phyloP scores from a whole-genome alignment of 2,329 filamentous ascomycete species.

The Pseudopyrenochaeta lycopersici region DNA sequence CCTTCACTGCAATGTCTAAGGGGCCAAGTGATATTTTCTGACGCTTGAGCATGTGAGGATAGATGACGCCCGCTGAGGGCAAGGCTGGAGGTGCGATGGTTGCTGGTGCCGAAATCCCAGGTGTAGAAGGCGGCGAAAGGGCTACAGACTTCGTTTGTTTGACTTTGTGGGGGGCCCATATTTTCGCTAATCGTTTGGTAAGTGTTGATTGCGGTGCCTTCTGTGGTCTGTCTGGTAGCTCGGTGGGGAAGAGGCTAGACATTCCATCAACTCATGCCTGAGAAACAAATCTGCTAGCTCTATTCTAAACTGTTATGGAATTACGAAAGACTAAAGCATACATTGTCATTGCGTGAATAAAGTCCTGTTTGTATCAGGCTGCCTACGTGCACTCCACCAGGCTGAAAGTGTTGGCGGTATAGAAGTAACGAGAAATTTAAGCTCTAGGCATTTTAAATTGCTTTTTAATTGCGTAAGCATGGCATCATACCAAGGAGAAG shows the following conservation, averaged over 20 bases:
- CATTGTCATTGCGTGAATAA: neutral
- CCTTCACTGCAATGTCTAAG: neutral
- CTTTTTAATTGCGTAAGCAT: no score
- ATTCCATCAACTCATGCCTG: neutral
- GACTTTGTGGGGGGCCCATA: neutral
- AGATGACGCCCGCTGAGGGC: neutral
- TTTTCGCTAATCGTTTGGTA: conserved; percentile 2
- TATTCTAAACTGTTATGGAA: neutral
- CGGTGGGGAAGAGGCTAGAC: conserved; percentile 5
- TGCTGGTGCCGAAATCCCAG: neutral
- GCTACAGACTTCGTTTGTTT: neutral
- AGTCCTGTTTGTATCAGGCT: neutral
- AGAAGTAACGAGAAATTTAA: neutral
- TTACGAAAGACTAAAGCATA: no score
- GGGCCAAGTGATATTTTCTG: conserved; percentile 1
- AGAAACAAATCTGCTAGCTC: neutral
- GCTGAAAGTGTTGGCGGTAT: neutral
- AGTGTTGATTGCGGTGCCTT: conserved; percentile 5
- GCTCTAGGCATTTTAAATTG: neutral
- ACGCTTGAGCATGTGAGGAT: conserved; percentile 5
- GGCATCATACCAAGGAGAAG: no score
- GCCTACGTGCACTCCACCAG: neutral
- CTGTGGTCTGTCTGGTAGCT: conserved; percentile 12
- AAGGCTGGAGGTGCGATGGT: neutral
- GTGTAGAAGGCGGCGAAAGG: neutral